phyloP scores from a whole-genome alignment of 1,284 basidiomycete species.

The Phylloporus gajari region DNA sequence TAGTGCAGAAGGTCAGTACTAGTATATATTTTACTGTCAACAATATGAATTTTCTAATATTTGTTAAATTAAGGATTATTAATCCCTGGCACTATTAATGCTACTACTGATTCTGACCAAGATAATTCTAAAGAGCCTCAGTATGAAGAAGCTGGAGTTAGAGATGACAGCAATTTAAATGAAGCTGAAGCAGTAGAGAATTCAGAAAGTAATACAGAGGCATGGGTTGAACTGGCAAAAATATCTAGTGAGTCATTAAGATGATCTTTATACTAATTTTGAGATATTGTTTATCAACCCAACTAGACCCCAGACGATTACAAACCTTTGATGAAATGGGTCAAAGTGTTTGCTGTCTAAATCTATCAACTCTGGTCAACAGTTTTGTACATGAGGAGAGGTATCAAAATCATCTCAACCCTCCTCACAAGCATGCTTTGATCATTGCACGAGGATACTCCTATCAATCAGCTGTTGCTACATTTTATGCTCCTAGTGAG shows the following conservation, averaged over 20 bases:
- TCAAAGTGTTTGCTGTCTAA: neutral
- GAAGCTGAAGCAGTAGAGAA: neutral
- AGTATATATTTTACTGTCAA: too few species aligned
- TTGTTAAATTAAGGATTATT: neutral
- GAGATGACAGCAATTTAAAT: neutral
- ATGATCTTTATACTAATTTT: neutral
- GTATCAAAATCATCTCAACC: neutral
- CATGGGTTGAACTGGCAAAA: neutral
- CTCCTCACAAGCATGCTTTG: neutral
- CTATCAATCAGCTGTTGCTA: neutral
- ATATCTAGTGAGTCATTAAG: neutral
- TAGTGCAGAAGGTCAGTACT: neutral
- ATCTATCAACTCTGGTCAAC: neutral
- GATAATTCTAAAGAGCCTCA: too few species aligned
- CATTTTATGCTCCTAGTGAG: neutral
- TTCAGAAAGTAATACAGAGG: neutral
- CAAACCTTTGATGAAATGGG: neutral
- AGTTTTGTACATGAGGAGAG: neutral
- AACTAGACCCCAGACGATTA: neutral
- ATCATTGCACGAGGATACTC: neutral
- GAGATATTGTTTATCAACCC: neutral
- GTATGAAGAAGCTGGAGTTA: neutral
- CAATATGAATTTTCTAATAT: too few species aligned
- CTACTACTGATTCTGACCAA: neutral
- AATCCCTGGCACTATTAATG: neutral